These are phyloP conservation scores for Bacidia rubella DNA, from an alignment of 495 filamentous ascomycete genomes.

Conservation along the genomic window DNA sequence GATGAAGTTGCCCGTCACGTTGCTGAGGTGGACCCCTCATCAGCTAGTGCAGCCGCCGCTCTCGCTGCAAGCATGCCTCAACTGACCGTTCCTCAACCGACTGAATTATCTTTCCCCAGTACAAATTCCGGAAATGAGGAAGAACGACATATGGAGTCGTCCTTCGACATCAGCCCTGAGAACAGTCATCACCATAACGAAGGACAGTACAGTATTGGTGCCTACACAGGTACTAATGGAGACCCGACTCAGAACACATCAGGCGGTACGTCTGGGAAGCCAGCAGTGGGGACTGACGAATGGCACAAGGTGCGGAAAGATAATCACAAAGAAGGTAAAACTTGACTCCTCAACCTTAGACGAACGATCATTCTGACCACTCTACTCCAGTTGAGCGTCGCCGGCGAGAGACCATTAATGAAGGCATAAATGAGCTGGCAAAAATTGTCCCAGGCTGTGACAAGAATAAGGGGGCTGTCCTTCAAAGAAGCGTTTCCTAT, in stretches of 20 bases:
- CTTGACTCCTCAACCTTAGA: background rate
- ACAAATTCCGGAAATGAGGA: conserved; percentile 24
- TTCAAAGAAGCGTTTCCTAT: conserved; percentile 86
- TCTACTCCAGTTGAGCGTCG: conserved; percentile 72
- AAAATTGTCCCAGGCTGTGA: conserved; percentile 97
- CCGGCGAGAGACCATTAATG: conserved; percentile 95
- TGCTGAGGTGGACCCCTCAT: conserved; percentile 32
- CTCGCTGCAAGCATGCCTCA: conserved; percentile 52
- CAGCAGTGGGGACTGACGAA: conserved; percentile 85
- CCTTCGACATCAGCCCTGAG: conserved; percentile 23
- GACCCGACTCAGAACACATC: conserved; percentile 35
- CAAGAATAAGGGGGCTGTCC: conserved; percentile 96
- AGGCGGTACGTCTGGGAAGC: conserved; percentile 43
- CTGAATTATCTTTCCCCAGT: conserved; percentile 51
- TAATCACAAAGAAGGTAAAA: conserved; percentile 93
- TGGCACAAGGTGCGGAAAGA: conserved; percentile 97
- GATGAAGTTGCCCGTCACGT: conserved; percentile 15
- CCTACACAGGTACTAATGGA: conserved; percentile 25
- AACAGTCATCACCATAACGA: conserved; percentile 22
- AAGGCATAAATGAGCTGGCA: conserved; percentile 95
- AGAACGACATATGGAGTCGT: conserved; percentile 27
- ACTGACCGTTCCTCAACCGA: conserved; percentile 57
- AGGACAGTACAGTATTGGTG: conserved; percentile 21
- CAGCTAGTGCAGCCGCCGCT: conserved; percentile 54
- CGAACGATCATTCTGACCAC: background rate